Conservation (phyloP, 2,329 filamentous ascomycete species). For the Alternaria sp. region DNA sequence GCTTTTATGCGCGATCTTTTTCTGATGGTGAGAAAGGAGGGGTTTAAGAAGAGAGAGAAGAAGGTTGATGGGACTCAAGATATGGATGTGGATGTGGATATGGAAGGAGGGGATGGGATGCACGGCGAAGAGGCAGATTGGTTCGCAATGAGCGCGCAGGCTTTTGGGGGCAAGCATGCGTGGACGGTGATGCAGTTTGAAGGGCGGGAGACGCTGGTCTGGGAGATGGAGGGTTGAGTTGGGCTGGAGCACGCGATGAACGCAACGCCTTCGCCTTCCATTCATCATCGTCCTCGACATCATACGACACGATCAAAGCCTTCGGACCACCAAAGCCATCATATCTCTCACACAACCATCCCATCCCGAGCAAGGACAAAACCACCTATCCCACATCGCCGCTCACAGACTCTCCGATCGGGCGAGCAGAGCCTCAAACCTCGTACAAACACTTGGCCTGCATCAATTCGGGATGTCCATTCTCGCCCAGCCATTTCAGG, state of each 20-base stretch:
- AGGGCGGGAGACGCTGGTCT: constrained; percentile 40
- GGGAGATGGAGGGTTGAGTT: constrained; percentile 37
- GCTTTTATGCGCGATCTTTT: constrained; percentile 42
- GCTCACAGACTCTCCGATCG: background rate
- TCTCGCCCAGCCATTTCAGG: constrained; percentile 1
- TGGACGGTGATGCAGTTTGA: constrained; percentile 46
- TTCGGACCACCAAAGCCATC: background rate
- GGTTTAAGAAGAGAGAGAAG: constrained; percentile 21
- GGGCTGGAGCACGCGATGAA: background rate
- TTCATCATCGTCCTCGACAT: background rate
- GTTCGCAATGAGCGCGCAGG: constrained; percentile 41
- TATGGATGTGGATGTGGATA: constrained; percentile 12
- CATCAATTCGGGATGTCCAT: background rate
- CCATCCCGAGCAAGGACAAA: background rate
- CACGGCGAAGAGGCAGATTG: constrained; percentile 28
- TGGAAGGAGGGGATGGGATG: constrained; percentile 5
- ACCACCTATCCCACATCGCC: background rate
- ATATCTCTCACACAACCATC: background rate
- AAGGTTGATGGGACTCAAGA: constrained; percentile 14
- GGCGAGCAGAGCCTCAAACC: background rate
- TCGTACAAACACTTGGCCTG: background rate
- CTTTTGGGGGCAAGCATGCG: constrained; percentile 32
- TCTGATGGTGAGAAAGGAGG: constrained; percentile 28
- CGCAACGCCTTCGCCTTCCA: background rate
- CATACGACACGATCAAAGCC: background rate